A percentile compares a stretch with the other conserved stretches of the same genome.
phyloP scores from a whole-genome alignment of 2,329 filamentous ascomycete species.

The Cadophora sp. region DNA sequence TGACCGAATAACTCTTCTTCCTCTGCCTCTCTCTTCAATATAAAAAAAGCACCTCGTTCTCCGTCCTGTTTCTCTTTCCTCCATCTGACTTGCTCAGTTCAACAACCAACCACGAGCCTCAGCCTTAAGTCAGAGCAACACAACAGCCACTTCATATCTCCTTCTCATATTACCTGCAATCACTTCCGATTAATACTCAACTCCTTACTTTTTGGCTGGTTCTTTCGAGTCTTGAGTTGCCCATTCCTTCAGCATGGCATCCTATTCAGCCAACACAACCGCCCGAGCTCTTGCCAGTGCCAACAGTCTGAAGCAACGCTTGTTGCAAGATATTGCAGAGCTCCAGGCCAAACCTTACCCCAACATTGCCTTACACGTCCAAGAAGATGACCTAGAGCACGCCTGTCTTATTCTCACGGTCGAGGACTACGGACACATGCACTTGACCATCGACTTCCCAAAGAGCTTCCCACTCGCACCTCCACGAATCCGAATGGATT shows the following conservation, averaged over 20 bases:
- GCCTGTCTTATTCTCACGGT: conserved; percentile 54
- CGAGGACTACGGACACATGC: conserved; percentile 48
- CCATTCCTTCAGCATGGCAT: background rate
- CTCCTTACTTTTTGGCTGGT: conserved; percentile 6
- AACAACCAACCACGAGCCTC: background rate
- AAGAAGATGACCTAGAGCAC: conserved; percentile 45
- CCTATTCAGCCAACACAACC: background rate
- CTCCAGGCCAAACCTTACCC: conserved; percentile 54
- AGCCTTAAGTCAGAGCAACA: background rate
- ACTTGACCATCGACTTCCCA: conserved; percentile 50
- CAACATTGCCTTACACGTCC: conserved; percentile 50
- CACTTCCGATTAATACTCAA: background rate
- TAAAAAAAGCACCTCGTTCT: background rate
- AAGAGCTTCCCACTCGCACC: conserved; percentile 49
- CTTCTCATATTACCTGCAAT: background rate
- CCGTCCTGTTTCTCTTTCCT: background rate
- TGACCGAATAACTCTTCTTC: background rate
- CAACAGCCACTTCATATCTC: background rate
- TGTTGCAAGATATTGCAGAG: conserved; percentile 54
- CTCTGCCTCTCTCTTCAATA: background rate
- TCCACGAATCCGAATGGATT: conserved; percentile 51
- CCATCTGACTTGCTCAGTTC: conserved; percentile 2
- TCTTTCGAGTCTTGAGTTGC: background rate
- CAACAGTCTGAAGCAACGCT: conserved; percentile 38
- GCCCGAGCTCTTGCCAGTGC: conserved; percentile 10